Conservation (phyloP, 345 rosid genomes). For the Psidium friedrichsthalianum region DNA sequence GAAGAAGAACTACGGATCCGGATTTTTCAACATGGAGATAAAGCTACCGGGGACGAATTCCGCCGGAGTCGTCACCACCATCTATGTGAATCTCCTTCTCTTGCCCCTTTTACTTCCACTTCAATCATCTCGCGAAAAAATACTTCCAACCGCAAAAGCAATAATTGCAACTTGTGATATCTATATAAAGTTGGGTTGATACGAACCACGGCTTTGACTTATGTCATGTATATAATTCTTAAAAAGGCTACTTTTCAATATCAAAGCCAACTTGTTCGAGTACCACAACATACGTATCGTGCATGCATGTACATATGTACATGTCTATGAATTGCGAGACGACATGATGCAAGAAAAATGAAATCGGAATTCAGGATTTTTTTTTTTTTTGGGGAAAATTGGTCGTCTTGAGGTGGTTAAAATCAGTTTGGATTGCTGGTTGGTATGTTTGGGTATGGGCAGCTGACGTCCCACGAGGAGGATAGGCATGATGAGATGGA, state of each 20-base stretch:
- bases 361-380: background rate
- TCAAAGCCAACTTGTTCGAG: background rate
- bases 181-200: background rate
- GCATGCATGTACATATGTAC: background rate
- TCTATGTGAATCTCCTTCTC: background rate
- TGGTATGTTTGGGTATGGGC: background rate
- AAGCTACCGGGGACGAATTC: background rate
- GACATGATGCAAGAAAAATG: background rate
- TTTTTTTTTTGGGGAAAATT: background rate
- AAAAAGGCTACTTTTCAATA: background rate
- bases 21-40: background rate
- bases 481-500: conserved; percentile 50
- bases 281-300: background rate
- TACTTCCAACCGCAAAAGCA: background rate
- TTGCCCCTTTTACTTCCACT: background rate
- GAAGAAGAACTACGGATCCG: background rate
- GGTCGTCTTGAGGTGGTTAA: background rate
- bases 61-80: background rate
- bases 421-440: background rate
- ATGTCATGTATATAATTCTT: background rate
- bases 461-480: conserved; percentile 36
- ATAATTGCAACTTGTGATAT: background rate
- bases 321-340: background rate
- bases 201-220: background rate
- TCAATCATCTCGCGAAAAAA: background rate